phyloP scores from a whole-genome alignment of 352 stramenopile genomes.

The Pythium volutum region DNA sequence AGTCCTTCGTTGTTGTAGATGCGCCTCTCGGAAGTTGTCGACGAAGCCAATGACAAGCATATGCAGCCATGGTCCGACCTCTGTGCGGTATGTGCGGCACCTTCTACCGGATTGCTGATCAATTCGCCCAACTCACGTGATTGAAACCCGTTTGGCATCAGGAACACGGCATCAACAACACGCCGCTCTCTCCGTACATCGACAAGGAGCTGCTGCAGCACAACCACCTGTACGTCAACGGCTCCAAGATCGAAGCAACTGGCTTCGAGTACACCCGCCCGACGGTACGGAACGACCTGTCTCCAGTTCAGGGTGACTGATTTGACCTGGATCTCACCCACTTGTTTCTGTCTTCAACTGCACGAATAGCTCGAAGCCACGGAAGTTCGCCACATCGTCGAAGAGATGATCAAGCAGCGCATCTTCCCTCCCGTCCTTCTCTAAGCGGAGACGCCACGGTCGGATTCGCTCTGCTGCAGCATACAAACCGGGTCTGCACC shows the following conservation, averaged over 20 bases:
- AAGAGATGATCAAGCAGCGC: slow-evolving; percentile 76
- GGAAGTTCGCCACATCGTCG: slow-evolving; percentile 54
- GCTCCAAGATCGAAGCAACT: slow-evolving; percentile 73
- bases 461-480: background rate
- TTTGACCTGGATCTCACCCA: background rate
- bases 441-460: slow-evolving; percentile 11
- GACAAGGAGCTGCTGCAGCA: slow-evolving; percentile 85
- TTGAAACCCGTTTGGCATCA: slow-evolving; percentile 19
- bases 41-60: slow-evolving; percentile 90
- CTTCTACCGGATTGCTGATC: background rate
- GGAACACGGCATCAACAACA: slow-evolving; percentile 79
- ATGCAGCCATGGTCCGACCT: slow-evolving; percentile 87
- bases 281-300: slow-evolving; percentile 31
- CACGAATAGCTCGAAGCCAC: slow-evolving; percentile 43
- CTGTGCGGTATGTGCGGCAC: slow-evolving; percentile 42
- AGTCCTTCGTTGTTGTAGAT: slow-evolving; percentile 29
- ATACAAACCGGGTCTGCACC: too few relatives aligned
- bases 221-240: slow-evolving; percentile 78
- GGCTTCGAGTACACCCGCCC: slow-evolving; percentile 76
- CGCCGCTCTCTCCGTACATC: slow-evolving; percentile 83
- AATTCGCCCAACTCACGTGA: background rate
- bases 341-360: background rate
- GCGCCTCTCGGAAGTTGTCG: slow-evolving; percentile 74
- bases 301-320: background rate
- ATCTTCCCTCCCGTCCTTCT: slow-evolving; percentile 78